Base-by-base conservation (phyloP, 495 filamentous ascomycete genomes). In the Neurospora terricola region DNA sequence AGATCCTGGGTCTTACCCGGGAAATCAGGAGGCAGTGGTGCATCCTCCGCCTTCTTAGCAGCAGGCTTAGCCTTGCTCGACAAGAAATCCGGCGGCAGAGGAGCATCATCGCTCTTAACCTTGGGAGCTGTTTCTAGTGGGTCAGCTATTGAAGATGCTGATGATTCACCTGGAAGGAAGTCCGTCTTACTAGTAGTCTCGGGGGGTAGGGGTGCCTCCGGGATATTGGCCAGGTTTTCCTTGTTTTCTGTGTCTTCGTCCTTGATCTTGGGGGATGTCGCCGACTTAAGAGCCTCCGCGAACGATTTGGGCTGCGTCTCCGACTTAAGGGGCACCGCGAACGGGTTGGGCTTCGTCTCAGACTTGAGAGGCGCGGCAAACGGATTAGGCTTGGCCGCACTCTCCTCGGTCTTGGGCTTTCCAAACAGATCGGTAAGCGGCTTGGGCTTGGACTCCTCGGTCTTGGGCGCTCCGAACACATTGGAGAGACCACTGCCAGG, bases 191-290 rank as follows among this genome's bases (percentile, higher is more conserved):
- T 93, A 27, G 90, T 92, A 59, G 91, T 80, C 73, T 94, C 91
- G n/a, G 92, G 92, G 38, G 93, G 93, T 42, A 94, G 80, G 70
- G 93, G 92, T 16, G 87, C 78, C 76, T 90, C 88, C 66, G 82
- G 70, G 62, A 80, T 72, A 18, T 78, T 78, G 36, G 78, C 74
- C 38, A 81, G 74, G 40, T 82, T 79, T 59, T 76, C 75, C 73
- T 83, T 80, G 23, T 75, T 54, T 11, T 78, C 76, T 10, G 36
- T 42, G 3, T 78, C 77, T 71, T 83, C 82, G 42, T 79, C 43
- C 75, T 85, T 85, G 68, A 81, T 75, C 74, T 80, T 79, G 12
- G 81, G 80, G n/a, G 77, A 74, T 30, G 27, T 30, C 12, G 54
- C 54, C 14, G 6, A 7, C 14, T 62, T 62, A 9, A 62, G 54